These are phyloP conservation scores for Benincasa hispida DNA, from an alignment of 306 rosid species.

Conservation along the genomic window DNA sequence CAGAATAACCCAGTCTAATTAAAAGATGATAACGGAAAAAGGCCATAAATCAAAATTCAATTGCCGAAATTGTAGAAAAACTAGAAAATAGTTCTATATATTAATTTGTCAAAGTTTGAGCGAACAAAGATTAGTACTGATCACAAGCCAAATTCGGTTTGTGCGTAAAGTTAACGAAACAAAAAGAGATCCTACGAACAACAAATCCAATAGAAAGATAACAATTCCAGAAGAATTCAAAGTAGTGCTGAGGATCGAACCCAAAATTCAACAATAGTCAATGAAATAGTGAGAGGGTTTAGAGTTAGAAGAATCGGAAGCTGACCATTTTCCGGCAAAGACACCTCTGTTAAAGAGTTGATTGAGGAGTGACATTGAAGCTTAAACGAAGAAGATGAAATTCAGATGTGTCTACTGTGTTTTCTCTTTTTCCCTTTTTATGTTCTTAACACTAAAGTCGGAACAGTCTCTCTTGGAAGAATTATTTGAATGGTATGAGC, in stretches of 20 bases:
- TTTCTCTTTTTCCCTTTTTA: no score
- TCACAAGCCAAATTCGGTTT: neutral
- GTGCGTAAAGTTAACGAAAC: neutral
- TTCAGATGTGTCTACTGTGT: neutral
- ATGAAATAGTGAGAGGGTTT: neutral
- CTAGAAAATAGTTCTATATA: neutral
- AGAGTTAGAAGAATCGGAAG: neutral
- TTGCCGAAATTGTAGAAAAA: neutral
- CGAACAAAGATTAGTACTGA: neutral
- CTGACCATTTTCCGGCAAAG: slow-evolving; percentile 76
- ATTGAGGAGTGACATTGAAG: slow-evolving; percentile 74
- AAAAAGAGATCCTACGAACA: neutral
- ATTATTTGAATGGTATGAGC: neutral
- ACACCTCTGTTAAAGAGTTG: slow-evolving; percentile 94
- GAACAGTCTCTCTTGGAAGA: neutral
- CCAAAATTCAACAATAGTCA: neutral
- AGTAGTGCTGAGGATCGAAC: neutral
- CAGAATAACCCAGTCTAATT: neutral
- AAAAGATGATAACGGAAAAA: neutral
- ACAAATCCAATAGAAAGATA: neutral
- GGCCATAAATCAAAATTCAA: neutral
- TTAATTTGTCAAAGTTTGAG: neutral
- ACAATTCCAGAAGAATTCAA: neutral
- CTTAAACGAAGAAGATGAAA: neutral
- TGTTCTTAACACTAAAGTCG: neutral